Percentiles rank a stretch among this genome's conserved stretches.
These are phyloP conservation scores for Macroventuria anomochaeta DNA, from an alignment of 2,329 filamentous ascomycete genomes.

Conservation along the genomic window DNA sequence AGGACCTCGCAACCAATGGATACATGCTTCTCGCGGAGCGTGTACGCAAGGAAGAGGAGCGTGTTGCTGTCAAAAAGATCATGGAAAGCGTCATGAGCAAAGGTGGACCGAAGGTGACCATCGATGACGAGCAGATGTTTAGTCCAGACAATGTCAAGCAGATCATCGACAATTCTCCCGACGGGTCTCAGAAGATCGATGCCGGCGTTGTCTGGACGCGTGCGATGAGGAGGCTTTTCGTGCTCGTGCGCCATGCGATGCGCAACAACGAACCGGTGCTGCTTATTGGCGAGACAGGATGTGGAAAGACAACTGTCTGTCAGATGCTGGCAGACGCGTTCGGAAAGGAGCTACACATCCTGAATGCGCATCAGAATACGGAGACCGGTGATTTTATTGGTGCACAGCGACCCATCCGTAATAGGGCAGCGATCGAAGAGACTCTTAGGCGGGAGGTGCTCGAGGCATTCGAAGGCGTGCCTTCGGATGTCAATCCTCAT, in stretches of 20 bases:
- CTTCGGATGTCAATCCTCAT: constrained; percentile 17
- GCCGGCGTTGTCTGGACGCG: constrained; percentile 83
- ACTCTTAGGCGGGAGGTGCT: constrained; percentile 68
- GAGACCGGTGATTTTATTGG: constrained; percentile 98
- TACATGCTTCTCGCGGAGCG: constrained; percentile 97
- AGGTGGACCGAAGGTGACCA: constrained; percentile 65
- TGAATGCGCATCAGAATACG: constrained; percentile 98
- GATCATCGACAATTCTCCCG: constrained; percentile 41
- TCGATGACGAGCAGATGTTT: constrained; percentile 79
- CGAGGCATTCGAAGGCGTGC: constrained; percentile 34
- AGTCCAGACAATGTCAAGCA: constrained; percentile 50
- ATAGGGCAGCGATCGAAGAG: constrained; percentile 75
- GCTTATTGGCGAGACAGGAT: constrained; percentile 94
- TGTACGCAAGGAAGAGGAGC: constrained; percentile 89
- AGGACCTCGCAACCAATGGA: constrained; percentile 88
- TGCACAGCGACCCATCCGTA: constrained; percentile 88
- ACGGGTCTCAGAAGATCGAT: constrained; percentile 24
- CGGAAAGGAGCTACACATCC: constrained; percentile 77
- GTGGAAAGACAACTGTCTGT: constrained; percentile 95
- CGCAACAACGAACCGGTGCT: constrained; percentile 92
- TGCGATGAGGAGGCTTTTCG: constrained; percentile 90
- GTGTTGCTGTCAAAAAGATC: constrained; percentile 80
- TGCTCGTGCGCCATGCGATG: constrained; percentile 85
- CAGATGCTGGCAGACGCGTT: constrained; percentile 87
- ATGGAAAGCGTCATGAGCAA: constrained; percentile 86